Percentiles rank a stretch among this genome's conserved stretches.
Evolutionary conservation across 495 filamentous ascomycete species (phyloP).

Genomic region (Penicillium lagena): DNA sequence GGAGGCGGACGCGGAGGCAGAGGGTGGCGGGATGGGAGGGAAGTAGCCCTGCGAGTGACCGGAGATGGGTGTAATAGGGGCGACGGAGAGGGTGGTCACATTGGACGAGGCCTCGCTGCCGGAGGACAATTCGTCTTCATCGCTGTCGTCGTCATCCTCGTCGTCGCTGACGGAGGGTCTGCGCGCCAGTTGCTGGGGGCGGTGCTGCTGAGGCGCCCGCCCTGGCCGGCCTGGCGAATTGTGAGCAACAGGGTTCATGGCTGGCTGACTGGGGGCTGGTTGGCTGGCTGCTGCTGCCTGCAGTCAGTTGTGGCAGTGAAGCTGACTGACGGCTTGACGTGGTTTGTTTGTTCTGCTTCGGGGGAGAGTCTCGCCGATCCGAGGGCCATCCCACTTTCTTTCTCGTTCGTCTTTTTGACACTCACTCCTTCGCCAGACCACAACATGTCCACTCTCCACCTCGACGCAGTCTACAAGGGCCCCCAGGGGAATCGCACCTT

Average conservation of each 20-base stretch:
- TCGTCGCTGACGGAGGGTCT: not conserved
- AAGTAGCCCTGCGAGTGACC: slow-evolving; percentile 22
- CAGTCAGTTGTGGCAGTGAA: not conserved
- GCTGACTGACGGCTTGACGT: no score
- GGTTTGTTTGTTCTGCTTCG: no score
- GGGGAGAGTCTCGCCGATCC: no score
- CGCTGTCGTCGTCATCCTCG: slow-evolving; percentile 22
- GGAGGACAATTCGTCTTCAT: slow-evolving; percentile 39
- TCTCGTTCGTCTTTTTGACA: not conserved
- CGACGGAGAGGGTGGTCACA: slow-evolving; percentile 39
- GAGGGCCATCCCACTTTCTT: not conserved
- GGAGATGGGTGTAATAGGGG: slow-evolving; percentile 19
- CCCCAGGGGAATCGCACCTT: slow-evolving; percentile 35
- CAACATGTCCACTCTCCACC: slow-evolving; percentile 8
- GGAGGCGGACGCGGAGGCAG: slow-evolving; percentile 13
- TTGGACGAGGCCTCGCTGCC: slow-evolving; percentile 51
- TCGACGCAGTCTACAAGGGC: slow-evolving; percentile 55
- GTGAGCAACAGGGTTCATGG: not conserved
- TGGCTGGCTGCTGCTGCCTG: not conserved
- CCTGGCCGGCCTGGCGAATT: slow-evolving; percentile 25
- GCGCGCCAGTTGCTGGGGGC: no score
- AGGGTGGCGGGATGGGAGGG: slow-evolving; percentile 25
- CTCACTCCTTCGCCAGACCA: not conserved
- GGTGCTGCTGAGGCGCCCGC: slow-evolving; percentile 2
- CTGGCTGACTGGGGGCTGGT: no score